phyloP scores from a whole-genome alignment of 148 eudicot species.

The Drosera capensis region DNA sequence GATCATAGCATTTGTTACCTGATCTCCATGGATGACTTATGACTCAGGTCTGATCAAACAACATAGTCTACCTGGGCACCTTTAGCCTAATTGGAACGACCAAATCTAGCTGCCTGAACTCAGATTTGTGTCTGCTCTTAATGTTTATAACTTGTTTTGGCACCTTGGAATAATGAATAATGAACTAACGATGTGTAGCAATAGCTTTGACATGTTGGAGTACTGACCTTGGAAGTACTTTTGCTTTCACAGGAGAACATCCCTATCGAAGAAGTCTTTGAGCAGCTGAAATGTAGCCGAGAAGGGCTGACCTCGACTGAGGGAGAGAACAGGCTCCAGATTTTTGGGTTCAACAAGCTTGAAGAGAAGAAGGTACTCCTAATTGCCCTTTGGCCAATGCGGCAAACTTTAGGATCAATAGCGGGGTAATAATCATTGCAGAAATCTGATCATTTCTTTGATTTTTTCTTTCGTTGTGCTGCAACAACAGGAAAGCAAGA shows the following conservation, averaged over 20 bases:
- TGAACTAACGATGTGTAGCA: no score
- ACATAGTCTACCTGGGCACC: no score
- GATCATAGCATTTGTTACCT: no score
- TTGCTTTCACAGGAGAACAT: slow-evolving; percentile 36
- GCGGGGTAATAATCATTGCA: neutral
- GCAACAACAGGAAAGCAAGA: slow-evolving; percentile 29
- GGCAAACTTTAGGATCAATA: neutral
- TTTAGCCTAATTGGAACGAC: no score
- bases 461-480: neutral
- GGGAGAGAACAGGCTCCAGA: slow-evolving; percentile 28
- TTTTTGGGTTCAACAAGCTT: slow-evolving; percentile 56
- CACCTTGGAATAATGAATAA: no score
- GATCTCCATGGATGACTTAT: no score
- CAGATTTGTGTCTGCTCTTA: no score
- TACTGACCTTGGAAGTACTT: neutral
- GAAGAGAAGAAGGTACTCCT: slow-evolving; percentile 51
- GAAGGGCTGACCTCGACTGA: slow-evolving; percentile 46
- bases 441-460: no score
- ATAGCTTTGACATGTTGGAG: no score
- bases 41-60: no score
- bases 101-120: no score
- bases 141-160: no score
- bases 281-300: slow-evolving; percentile 34
- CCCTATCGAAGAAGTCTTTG: slow-evolving; percentile 62
- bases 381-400: neutral